Conservation (phyloP, 2,329 filamentous ascomycete species). For the Pseudogymnoascus sp. region DNA sequence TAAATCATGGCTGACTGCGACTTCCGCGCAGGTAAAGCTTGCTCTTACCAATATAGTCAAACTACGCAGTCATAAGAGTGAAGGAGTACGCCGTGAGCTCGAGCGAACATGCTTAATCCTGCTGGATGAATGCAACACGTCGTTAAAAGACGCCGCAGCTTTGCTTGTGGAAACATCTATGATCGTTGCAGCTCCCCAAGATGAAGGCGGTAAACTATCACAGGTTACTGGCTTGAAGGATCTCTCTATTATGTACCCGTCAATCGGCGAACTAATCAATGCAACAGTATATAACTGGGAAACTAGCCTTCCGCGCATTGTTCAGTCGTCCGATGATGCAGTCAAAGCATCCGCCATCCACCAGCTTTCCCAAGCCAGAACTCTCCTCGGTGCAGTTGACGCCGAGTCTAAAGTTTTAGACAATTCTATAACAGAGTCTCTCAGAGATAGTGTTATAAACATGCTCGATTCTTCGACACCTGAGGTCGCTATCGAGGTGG, state of each 20-base stretch:
- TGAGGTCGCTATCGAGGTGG: constrained; percentile 24
- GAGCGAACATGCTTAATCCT: constrained; percentile 64
- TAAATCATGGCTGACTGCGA: constrained; percentile 68
- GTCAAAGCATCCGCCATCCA: constrained; percentile 63
- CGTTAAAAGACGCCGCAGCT: constrained; percentile 58
- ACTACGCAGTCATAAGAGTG: constrained; percentile 60
- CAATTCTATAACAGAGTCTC: constrained; percentile 55
- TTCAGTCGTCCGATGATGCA: constrained; percentile 78
- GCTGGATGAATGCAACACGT: constrained; percentile 68
- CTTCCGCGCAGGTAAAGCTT: constrained; percentile 71
- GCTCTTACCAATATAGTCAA: constrained; percentile 72
- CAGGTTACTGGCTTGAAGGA: constrained; percentile 46
- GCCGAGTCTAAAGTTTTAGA: constrained; percentile 60
- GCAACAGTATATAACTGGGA: constrained; percentile 73
- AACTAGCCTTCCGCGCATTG: constrained; percentile 67
- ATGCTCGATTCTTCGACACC: constrained; percentile 17
- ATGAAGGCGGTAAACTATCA: constrained; percentile 30
- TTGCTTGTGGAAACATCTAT: constrained; percentile 79
- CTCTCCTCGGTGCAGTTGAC: constrained; percentile 54
- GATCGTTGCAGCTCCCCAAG: constrained; percentile 50
- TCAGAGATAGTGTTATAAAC: constrained; percentile 64
- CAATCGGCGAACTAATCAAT: constrained; percentile 58
- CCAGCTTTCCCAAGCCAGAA: constrained; percentile 68
- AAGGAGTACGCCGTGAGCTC: constrained; percentile 60
- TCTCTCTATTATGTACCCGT: constrained; percentile 53